Evolutionary conservation across 768 basidiomycete species (phyloP), one percentile per base, ranked within the genome.

Genomic region (Rhodocollybia butyracea): DNA sequence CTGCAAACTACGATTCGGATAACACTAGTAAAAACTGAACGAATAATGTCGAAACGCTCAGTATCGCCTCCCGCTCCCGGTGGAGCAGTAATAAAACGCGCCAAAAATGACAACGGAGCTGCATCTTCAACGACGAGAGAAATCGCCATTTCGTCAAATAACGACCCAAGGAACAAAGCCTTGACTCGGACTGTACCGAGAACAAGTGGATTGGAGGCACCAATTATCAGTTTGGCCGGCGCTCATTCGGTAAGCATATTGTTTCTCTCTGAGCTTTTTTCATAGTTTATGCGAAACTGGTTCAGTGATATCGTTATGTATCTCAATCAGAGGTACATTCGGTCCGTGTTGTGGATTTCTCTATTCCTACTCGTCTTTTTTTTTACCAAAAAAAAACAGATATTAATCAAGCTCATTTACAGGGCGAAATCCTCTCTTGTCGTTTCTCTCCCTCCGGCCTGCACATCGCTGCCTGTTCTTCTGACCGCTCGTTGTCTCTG

Each of bases 401-500:
- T 8, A 36, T 36, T 36, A 36, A 36, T 8, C 8, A 36, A 36
- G 17, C 17, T 8, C 24, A 5, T 27, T 12, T 55, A 3, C 11
- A 89, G 88, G 86, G 78, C 7, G 97, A 99, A 74, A 91, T 98
- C 59, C 60, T 95, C 59, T 90, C 90, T 61, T 92, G 94, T 74
- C 82, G 92, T 61, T 98, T 98, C 67, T 93, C 96, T 64, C 93
- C 94, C 13, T 89, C 89, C 2, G 97, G 97, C 3, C 88, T 95
- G 68, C 91, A 91, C 61, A 85, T 98, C 56, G 97, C 96, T 38
- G 94, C 94, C 8, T 92, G 89, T 66, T 94, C 92, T 13, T 81
- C 89, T 2, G 96, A 99, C 72, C 78, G 91, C 63, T 86, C 86
- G 59, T 86, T 98, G 59, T 96, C 94, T 92, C 63, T 96, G 46